A percentile compares a stretch with the other conserved stretches of the same genome.
Evolutionary conservation across 2,329 filamentous ascomycete species (phyloP).

Genomic region (Thermoascus crustaceus): DNA sequence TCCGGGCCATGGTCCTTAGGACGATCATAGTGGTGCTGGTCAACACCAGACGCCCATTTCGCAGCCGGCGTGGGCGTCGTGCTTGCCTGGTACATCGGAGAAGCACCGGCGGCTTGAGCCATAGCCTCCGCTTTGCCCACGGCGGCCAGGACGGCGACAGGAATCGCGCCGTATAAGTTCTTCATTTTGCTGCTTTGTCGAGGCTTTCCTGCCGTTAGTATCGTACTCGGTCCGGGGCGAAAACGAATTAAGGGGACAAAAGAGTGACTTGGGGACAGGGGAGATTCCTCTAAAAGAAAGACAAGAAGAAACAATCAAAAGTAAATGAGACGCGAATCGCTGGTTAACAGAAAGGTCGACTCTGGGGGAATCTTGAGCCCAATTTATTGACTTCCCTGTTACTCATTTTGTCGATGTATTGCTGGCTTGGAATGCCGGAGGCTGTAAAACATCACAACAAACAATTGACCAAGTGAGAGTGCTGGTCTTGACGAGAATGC

Average conservation of each 20-base stretch:
- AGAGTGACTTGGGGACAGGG: conserved; percentile 5
- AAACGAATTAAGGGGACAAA: conserved; percentile 4
- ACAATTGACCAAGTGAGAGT: background rate
- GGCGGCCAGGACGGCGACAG: conserved; percentile 27
- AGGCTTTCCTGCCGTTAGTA: conserved; percentile 3
- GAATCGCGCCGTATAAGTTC: conserved; percentile 27
- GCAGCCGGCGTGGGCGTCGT: too few relatives aligned
- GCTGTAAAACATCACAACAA: conserved; percentile 7
- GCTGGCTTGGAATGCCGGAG: conserved; percentile 6
- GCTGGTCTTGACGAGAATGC: conserved; percentile 7
- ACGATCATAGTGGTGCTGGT: too few relatives aligned
- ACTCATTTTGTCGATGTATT: conserved; percentile 2
- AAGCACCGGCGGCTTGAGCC: too few relatives aligned
- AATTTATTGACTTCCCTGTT: conserved; percentile 7
- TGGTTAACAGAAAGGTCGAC: conserved; percentile 4
- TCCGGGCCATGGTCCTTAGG: background rate
- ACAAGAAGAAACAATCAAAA: conserved; percentile 5
- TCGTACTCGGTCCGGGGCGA: conserved; percentile 5
- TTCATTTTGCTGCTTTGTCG: conserved; percentile 22
- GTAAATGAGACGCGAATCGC: conserved; percentile 7
- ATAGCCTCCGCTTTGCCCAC: conserved; percentile 20
- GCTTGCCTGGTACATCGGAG: too few relatives aligned
- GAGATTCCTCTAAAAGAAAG: too few relatives aligned
- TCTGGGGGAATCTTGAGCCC: conserved; percentile 3
- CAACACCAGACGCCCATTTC: too few relatives aligned